Conservation (phyloP, 2,329 filamentous ascomycete species). For the Anthostomella pinea region DNA sequence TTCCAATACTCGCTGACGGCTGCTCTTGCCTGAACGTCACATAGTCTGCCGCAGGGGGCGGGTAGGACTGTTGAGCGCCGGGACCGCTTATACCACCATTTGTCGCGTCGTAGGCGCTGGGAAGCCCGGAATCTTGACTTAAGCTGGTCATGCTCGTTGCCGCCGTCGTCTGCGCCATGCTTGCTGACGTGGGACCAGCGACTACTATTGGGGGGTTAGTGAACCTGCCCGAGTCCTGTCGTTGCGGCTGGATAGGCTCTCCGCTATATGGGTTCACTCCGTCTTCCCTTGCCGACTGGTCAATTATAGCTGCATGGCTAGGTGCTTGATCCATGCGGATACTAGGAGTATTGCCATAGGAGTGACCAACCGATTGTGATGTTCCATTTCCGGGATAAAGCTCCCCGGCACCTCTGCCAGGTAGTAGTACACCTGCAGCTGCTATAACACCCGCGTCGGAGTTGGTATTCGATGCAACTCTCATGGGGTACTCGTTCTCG, state of each 20-base stretch:
- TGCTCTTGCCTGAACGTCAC: slow-evolving; percentile 6
- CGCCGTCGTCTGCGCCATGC: slow-evolving; percentile 14
- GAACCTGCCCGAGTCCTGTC: slow-evolving; percentile 12
- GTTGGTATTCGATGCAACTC: slow-evolving; percentile 19
- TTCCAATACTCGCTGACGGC: slow-evolving; percentile 5
- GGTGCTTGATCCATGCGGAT: slow-evolving; percentile 48
- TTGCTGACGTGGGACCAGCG: slow-evolving; percentile 15
- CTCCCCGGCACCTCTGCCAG: slow-evolving; percentile 42
- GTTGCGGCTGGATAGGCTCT: slow-evolving; percentile 35
- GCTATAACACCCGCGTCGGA: slow-evolving; percentile 58
- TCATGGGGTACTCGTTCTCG: slow-evolving; percentile 24
- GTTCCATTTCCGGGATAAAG: slow-evolving; percentile 25
- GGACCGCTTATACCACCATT: slow-evolving; percentile 2
- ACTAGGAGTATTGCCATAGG: slow-evolving; percentile 45
- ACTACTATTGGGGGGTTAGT: slow-evolving; percentile 20
- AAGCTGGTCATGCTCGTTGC: slow-evolving; percentile 12
- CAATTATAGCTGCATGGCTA: slow-evolving; percentile 49
- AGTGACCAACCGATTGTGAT: slow-evolving; percentile 29
- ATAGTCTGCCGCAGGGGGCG: slow-evolving; percentile 2
- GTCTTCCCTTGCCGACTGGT: slow-evolving; percentile 50
- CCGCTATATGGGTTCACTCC: slow-evolving; percentile 58
- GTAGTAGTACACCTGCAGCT: slow-evolving; percentile 54
- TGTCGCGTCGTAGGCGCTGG: slow-evolving; percentile 14
- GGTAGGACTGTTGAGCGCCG: slow-evolving; percentile 13
- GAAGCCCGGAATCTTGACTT: slow-evolving; percentile 21